Evolutionary conservation across 192 early-diverging fungal species (phyloP).

Genomic region (Coemansia javaensis): DNA sequence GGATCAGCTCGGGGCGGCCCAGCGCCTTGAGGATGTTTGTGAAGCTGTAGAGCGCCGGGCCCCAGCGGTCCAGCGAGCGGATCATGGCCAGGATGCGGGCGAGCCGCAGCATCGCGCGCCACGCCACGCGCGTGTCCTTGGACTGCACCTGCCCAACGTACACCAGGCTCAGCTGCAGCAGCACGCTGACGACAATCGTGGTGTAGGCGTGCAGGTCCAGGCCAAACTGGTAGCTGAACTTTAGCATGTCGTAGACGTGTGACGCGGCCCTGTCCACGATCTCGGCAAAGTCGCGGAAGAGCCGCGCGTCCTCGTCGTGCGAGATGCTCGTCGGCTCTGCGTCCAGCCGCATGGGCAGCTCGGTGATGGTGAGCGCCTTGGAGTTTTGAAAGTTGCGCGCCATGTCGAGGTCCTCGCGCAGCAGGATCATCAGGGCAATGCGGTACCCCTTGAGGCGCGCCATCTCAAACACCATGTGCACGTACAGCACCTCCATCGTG

Average conservation of each 20-base stretch:
- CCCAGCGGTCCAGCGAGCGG: constrained; percentile 48
- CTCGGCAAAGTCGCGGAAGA: constrained; percentile 16
- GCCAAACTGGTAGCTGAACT: constrained; percentile 48
- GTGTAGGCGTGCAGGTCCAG: constrained; percentile 43
- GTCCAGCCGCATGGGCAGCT: constrained; percentile 17
- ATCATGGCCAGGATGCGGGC: constrained; percentile 48
- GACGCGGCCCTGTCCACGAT: constrained; percentile 18
- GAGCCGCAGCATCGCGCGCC: constrained; percentile 45
- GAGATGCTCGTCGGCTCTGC: constrained; percentile 11
- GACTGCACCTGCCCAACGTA: constrained; percentile 48
- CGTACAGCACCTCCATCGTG: constrained; percentile 42
- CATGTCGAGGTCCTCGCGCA: constrained; percentile 48
- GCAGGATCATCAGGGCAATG: constrained; percentile 41
- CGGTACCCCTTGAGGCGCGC: constrained; percentile 46
- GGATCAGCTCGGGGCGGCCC: constrained; percentile 38
- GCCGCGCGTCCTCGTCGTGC: constrained; percentile 29
- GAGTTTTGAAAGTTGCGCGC: constrained; percentile 51
- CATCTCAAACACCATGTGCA: constrained; percentile 48
- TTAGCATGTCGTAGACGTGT: constrained; percentile 40
- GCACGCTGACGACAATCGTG: constrained; percentile 32
- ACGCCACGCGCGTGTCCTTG: constrained; percentile 24
- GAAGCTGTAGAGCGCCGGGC: constrained; percentile 48
- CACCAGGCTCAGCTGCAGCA: constrained; percentile 43
- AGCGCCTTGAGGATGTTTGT: constrained; percentile 52
- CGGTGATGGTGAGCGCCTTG: constrained; percentile 21